Conservation (phyloP, 805 yeast genomes). For the Metschnikowia chrysomelidarum region DNA sequence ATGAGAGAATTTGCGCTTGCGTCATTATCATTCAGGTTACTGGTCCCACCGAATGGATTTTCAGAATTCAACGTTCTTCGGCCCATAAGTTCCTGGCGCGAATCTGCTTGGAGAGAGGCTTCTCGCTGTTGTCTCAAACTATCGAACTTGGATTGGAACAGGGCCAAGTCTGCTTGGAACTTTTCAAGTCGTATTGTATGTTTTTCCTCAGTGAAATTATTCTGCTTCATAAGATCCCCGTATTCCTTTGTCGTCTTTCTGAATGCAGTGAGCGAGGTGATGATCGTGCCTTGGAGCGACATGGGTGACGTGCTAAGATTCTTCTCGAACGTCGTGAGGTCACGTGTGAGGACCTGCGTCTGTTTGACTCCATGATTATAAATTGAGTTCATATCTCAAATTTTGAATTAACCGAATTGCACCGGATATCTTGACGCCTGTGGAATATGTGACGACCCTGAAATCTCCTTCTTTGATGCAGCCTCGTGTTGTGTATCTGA, state of each 20-base stretch:
- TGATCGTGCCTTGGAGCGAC: conserved; percentile 71
- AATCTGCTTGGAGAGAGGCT: conserved; percentile 43
- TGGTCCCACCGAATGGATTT: conserved; percentile 47
- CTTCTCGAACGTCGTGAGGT: conserved; percentile 62
- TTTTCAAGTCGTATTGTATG: conserved; percentile 52
- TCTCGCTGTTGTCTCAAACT: conserved; percentile 57
- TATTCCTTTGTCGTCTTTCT: conserved; percentile 74
- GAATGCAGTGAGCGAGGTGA: conserved; percentile 77
- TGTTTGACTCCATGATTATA: conserved; percentile 91
- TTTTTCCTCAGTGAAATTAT: conserved; percentile 51
- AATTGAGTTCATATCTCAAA: conserved; percentile 70
- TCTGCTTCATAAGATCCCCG: conserved; percentile 56
- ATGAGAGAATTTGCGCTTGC: conserved; percentile 24
- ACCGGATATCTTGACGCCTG: too few species aligned
- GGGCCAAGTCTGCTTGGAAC: conserved; percentile 49
- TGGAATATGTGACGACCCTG: too few species aligned
- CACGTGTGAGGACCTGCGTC: conserved; percentile 67
- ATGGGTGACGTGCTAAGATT: conserved; percentile 69
- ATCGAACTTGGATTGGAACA: conserved; percentile 50
- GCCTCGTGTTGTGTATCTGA: too few species aligned
- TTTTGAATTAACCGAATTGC: too few species aligned
- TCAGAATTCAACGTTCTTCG: conserved; percentile 44
- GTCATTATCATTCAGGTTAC: conserved; percentile 2
- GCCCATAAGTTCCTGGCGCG: conserved; percentile 55
- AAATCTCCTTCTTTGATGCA: too few species aligned